These are phyloP conservation scores for Hymenochaete sp. DNA, from an alignment of 1,284 basidiomycete species.

Conservation along the genomic window DNA sequence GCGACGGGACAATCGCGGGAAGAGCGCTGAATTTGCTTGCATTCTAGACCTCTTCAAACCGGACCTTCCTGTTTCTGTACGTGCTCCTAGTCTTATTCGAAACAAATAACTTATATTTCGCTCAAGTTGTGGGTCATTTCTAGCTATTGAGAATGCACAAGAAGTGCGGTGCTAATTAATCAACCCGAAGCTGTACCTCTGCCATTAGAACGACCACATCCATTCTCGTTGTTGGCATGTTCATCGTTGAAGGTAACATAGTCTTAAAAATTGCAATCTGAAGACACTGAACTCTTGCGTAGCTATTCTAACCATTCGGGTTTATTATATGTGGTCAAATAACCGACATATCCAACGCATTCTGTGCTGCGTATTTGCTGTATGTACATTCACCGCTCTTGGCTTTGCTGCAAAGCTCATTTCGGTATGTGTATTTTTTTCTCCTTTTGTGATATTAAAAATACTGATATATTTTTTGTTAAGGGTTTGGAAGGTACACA, in stretches of 20 bases:
- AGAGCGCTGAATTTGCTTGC: neutral
- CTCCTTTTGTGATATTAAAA: neutral
- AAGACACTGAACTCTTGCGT: neutral
- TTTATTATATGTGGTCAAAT: constrained; percentile 17
- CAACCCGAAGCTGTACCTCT: constrained; percentile 10
- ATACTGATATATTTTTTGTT: neutral
- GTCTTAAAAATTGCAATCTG: neutral
- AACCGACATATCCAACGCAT: constrained; percentile 4
- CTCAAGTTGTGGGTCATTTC: constrained; percentile 5
- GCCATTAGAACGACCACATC: constrained; percentile 14
- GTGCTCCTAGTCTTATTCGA: neutral
- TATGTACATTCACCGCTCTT: constrained; percentile 4
- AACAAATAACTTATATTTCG: neutral
- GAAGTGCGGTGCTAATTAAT: neutral
- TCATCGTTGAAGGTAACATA: constrained; percentile 15
- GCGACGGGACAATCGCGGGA: neutral
- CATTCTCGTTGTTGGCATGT: constrained; percentile 12
- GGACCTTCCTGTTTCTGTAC: constrained; percentile 10
- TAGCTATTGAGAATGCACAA: neutral
- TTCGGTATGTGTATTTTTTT: constrained; percentile 7
- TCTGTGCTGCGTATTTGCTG: constrained; percentile 4
- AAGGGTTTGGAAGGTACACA: constrained; percentile 8
- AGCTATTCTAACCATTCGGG: constrained; percentile 15
- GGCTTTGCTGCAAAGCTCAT: constrained; percentile 14
- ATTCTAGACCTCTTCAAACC: constrained; percentile 9